Evolutionary conservation across 768 basidiomycete species (phyloP).

Genomic region (Mycena indigotica): DNA sequence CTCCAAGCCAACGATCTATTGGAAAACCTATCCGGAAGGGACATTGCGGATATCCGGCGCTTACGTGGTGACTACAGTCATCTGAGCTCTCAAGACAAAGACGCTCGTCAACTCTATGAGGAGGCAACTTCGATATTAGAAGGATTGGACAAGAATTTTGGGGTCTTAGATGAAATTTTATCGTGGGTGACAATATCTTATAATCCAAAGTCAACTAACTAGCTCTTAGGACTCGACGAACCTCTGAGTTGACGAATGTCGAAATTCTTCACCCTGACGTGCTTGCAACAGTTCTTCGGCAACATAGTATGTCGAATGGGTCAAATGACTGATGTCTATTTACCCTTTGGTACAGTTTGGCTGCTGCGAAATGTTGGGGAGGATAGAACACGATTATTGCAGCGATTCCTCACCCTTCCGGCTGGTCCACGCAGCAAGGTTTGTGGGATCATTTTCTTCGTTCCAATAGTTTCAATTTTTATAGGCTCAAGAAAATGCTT

Average conservation of each 20-base stretch:
- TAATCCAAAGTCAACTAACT: slow-evolving; percentile 2
- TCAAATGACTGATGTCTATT: too few relatives aligned
- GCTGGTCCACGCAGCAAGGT: slow-evolving; percentile 63
- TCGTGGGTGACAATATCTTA: slow-evolving; percentile 38
- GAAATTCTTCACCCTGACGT: slow-evolving; percentile 64
- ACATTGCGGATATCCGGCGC: slow-evolving; percentile 59
- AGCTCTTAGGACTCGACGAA: slow-evolving; percentile 44
- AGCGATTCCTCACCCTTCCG: slow-evolving; percentile 59
- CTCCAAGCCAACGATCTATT: slow-evolving; percentile 50
- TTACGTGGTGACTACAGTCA: slow-evolving; percentile 58
- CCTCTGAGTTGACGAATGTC: slow-evolving; percentile 37
- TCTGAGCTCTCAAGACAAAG: slow-evolving; percentile 39
- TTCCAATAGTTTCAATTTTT: background rate
- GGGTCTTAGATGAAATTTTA: slow-evolving; percentile 48
- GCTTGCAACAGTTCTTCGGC: slow-evolving; percentile 61
- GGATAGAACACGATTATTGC: slow-evolving; percentile 55
- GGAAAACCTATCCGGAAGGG: slow-evolving; percentile 51
- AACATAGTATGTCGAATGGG: slow-evolving; percentile 58
- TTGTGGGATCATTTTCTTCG: slow-evolving; percentile 7
- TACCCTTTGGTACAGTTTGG: slow-evolving; percentile 57
- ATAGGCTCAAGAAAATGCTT: slow-evolving; percentile 73
- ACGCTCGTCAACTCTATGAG: slow-evolving; percentile 57
- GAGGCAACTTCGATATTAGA: slow-evolving; percentile 61
- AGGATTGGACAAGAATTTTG: slow-evolving; percentile 59
- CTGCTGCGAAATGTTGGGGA: slow-evolving; percentile 59